Conservation (phyloP, 805 yeast species). For the Candida boidinii region DNA sequence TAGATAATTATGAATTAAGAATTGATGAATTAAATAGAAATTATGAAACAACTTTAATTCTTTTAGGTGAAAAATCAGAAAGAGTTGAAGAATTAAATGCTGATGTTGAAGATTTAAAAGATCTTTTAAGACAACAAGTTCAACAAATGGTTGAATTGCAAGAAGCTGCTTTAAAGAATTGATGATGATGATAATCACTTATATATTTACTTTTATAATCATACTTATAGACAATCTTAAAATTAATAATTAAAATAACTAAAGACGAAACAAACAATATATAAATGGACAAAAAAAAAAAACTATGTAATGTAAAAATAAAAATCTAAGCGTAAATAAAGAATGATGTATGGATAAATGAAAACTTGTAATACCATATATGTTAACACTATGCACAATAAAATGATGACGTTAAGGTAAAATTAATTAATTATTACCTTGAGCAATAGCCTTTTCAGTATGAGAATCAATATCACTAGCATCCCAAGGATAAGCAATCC, state of each 20-base stretch:
- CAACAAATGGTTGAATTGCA: conserved; percentile 75
- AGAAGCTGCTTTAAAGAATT: conserved; percentile 18
- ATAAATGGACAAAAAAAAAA: too few species aligned
- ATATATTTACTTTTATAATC: too few species aligned
- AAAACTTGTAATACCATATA: too few species aligned
- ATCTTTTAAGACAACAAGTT: conserved; percentile 72
- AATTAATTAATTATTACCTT: conserved; percentile 58
- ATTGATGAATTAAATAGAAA: conserved; percentile 10
- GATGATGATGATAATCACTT: background rate
- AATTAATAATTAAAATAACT: too few species aligned
- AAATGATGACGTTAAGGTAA: too few species aligned
- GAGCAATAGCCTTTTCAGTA: conserved; percentile 61
- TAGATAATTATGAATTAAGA: conserved; percentile 13
- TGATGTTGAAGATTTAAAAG: conserved; percentile 85
- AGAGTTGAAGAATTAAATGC: conserved; percentile 76
- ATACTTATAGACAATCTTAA: background rate
- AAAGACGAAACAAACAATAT: too few species aligned
- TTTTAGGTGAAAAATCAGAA: conserved; percentile 85
- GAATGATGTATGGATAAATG: too few species aligned
- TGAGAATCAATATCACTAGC: conserved; percentile 73
- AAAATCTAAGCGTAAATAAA: too few species aligned
- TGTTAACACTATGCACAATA: too few species aligned
- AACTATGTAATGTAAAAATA: too few species aligned
- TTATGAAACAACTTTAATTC: conserved; percentile 45
- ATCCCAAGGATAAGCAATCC: conserved; percentile 90